These are phyloP conservation scores for Thalassiosira exigua DNA, from an alignment of 352 stramenopile genomes.

Conservation along the genomic window DNA sequence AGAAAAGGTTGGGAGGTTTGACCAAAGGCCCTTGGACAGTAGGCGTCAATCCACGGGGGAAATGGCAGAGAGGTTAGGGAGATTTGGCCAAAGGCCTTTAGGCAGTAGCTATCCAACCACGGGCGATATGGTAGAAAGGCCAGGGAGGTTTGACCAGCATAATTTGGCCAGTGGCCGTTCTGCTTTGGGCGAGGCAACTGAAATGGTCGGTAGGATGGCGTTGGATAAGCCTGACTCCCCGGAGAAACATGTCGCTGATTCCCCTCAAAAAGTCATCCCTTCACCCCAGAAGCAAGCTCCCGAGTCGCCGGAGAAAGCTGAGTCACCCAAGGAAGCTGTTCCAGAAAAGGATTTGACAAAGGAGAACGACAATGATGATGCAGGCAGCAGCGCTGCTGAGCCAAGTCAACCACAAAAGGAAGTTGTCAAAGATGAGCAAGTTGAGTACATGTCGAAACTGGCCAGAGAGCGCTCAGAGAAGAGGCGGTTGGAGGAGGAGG, in stretches of 20 bases:
- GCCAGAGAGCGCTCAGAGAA: conserved; percentile 68
- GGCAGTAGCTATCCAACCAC: too few species aligned
- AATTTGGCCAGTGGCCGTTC: too few species aligned
- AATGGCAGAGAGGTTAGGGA: too few species aligned
- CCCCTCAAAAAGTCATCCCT: background rate
- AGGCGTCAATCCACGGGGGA: too few species aligned
- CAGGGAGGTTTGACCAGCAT: too few species aligned
- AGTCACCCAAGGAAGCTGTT: conserved; percentile 15
- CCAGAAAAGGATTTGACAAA: conserved; percentile 2
- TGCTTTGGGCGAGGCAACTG: conserved; percentile 3
- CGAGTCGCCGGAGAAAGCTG: background rate
- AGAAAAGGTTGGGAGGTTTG: too few species aligned
- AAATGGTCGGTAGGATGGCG: conserved; percentile 2
- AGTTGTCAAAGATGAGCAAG: conserved; percentile 54
- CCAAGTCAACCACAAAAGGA: conserved; percentile 6
- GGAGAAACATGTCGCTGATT: background rate
- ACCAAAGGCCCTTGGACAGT: too few species aligned
- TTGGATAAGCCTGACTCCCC: background rate
- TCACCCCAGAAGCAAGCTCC: background rate
- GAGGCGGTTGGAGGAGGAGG: conserved; percentile 63
- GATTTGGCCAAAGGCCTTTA: too few species aligned
- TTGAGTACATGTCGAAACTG: conserved; percentile 65
- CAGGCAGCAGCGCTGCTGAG: background rate
- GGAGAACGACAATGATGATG: conserved; percentile 12
- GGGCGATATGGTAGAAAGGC: too few species aligned